Base-by-base conservation (phyloP, 139 green algal species). In the Nannochloris sp. region DNA sequence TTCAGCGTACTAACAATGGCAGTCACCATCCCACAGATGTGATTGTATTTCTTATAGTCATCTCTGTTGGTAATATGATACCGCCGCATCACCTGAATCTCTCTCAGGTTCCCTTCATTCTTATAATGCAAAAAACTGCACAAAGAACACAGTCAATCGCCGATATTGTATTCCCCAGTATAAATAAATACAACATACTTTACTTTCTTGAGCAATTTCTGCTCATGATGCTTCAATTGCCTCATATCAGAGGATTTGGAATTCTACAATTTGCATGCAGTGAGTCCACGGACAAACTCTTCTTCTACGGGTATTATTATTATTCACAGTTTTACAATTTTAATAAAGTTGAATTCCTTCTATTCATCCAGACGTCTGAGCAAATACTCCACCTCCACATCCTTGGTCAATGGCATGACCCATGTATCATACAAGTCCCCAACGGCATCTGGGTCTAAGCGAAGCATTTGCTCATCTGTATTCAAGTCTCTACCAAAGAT, bases 341-440 rank as follows among this genome's bases (percentile, higher is more conserved):
- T 50, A 18, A 50, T 50, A 18, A 15, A 50, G 15, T 50, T 27
- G 24, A 27, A 19, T 53, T 19, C 3, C 3, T 34, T 29, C 10
- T 21, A 58, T 29, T 29, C 6, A 58, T 93, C 82, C 4, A 96
- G 74, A 6, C 90, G 64, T 23, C 60, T 57, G 59, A 97, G 60
- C 55, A 97, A 76, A 75, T 95, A 95, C 31, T 82, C 48, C 29
- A 98, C 85, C 66, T 95, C 81, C 16, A 98, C 93, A 31, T 97
- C 81, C 74, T 98, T 98, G 18, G 87, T 98, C 15, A 98, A 80
- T 6, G 92, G 93, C 89, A 98, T 98, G 6, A 98, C 82, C 75
- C 83, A 91, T 8, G 91, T 54, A 43, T 85, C 71, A 65, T 97
- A 98, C 59, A 98, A 67, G 16, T 81, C 31, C 1, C 82, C 91